Evolutionary conservation across 2,329 filamentous ascomycete species (phyloP).

Genomic region (Nothophaeocryptopus gaeumannii): DNA sequence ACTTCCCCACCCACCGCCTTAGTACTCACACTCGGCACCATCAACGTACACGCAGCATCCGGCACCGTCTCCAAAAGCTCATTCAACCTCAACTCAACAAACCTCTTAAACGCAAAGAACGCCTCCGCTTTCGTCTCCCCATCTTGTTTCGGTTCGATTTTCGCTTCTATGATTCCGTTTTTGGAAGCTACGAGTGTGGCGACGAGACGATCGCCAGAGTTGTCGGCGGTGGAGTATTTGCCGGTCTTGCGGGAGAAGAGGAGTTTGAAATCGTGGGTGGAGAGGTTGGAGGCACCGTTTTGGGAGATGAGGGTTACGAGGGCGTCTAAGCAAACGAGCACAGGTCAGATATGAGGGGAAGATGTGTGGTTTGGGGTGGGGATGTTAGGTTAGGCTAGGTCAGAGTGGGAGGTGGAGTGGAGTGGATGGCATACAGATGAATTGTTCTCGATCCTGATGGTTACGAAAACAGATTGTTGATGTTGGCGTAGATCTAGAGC

Average conservation of each 20-base stretch:
- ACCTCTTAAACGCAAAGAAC: conserved; percentile 23
- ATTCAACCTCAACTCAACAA: conserved; percentile 24
- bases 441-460: conserved; percentile 1
- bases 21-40: too few species aligned
- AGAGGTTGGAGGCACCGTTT: conserved; percentile 19
- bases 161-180: conserved; percentile 24
- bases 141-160: conserved; percentile 22
- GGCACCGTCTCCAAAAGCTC: conserved; percentile 20
- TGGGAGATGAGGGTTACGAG: too few species aligned
- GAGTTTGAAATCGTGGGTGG: conserved; percentile 25
- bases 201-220: conserved; percentile 14
- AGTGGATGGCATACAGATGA: background rate
- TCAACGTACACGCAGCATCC: background rate
- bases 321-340: too few species aligned
- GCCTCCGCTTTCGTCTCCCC: conserved; percentile 25
- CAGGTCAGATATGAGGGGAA: too few species aligned
- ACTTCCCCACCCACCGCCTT: too few species aligned
- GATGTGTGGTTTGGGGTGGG: background rate
- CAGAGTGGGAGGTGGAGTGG: background rate
- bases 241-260: conserved; percentile 23
- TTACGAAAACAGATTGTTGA: background rate
- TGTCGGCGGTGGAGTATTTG: background rate
- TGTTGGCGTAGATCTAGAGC: background rate
- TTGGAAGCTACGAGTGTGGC: conserved; percentile 24
- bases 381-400: too few species aligned